A percentile compares a stretch with the other conserved stretches of the same genome.
Conservation (phyloP, 441 rosid species). For the Brassica hybrid region DNA sequence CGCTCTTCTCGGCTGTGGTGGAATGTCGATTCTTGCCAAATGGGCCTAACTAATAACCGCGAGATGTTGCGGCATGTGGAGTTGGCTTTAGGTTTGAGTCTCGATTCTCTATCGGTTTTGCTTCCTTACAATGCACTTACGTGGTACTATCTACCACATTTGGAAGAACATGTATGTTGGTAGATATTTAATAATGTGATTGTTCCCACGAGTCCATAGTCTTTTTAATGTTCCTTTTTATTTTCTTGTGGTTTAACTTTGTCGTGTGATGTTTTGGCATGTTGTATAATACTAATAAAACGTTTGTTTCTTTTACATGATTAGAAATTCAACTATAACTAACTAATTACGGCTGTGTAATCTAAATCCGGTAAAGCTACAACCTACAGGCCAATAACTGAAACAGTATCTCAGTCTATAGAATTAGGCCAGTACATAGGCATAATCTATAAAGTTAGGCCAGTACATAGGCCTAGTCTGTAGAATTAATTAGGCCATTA, state of each 20-base stretch:
- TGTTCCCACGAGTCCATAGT: slow-evolving; percentile 3
- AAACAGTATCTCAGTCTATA: neutral
- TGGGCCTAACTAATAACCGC: slow-evolving; percentile 36
- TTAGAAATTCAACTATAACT: neutral
- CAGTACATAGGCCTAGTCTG: neutral
- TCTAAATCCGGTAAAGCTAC: slow-evolving; percentile 6
- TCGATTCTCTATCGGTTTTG: slow-evolving; percentile 1
- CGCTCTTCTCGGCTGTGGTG: slow-evolving; percentile 42
- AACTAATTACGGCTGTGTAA: neutral
- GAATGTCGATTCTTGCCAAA: slow-evolving; percentile 38
- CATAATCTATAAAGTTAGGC: neutral
- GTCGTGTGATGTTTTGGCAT: slow-evolving; percentile 14
- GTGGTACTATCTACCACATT: slow-evolving; percentile 13
- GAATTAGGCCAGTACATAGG: slow-evolving; percentile 7
- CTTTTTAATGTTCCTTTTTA: slow-evolving; percentile 2
- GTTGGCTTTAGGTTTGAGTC: slow-evolving; percentile 16
- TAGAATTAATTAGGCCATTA: slow-evolving; percentile 8
- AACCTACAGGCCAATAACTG: slow-evolving; percentile 14
- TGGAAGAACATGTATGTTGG: slow-evolving; percentile 15
- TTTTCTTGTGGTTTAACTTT: neutral
- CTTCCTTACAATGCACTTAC: neutral
- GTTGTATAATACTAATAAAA: slow-evolving; percentile 4
- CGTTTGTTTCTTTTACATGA: slow-evolving; percentile 2
- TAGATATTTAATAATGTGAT: slow-evolving; percentile 7
- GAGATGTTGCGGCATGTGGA: too few relatives aligned